These are phyloP conservation scores for Jaapia argillacea DNA, from an alignment of 768 basidiomycete species.

Conservation along the genomic window DNA sequence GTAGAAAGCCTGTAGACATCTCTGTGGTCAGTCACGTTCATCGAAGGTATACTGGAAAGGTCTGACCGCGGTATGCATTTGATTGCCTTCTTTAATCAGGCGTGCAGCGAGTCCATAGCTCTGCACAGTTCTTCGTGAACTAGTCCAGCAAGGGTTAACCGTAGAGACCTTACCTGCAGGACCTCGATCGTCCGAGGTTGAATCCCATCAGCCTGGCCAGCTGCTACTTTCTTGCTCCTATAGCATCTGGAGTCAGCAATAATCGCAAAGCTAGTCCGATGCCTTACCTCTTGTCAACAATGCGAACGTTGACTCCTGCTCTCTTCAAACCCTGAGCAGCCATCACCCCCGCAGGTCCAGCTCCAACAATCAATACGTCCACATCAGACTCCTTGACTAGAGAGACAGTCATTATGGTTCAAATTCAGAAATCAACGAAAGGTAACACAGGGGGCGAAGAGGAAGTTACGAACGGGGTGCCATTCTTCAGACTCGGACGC, in stretches of 20 bases:
- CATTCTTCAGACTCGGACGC: no score
- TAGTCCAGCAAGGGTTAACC: background rate
- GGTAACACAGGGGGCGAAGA: no score
- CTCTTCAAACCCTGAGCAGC: slow-evolving; percentile 51
- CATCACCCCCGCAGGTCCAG: slow-evolving; percentile 58
- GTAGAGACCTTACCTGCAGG: slow-evolving; percentile 28
- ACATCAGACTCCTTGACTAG: slow-evolving; percentile 26
- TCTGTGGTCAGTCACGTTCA: background rate
- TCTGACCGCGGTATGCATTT: slow-evolving; percentile 52
- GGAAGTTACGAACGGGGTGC: no score
- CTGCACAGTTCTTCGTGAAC: slow-evolving; percentile 18
- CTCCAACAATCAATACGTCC: slow-evolving; percentile 55
- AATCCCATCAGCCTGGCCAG: slow-evolving; percentile 53
- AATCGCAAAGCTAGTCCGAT: background rate
- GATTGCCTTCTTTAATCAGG: slow-evolving; percentile 47
- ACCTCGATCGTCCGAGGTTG: slow-evolving; percentile 41
- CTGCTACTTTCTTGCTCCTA: slow-evolving; percentile 37
- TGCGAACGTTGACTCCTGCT: slow-evolving; percentile 47
- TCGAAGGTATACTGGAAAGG: background rate
- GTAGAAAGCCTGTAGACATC: slow-evolving; percentile 44
- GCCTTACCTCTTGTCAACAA: slow-evolving; percentile 46
- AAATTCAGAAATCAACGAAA: no score
- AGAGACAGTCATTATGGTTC: background rate
- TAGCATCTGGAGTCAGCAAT: background rate
- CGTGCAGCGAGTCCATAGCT: slow-evolving; percentile 60